Conservation (phyloP, 1,284 basidiomycete genomes). For the Hortiboletus rubellus region DNA sequence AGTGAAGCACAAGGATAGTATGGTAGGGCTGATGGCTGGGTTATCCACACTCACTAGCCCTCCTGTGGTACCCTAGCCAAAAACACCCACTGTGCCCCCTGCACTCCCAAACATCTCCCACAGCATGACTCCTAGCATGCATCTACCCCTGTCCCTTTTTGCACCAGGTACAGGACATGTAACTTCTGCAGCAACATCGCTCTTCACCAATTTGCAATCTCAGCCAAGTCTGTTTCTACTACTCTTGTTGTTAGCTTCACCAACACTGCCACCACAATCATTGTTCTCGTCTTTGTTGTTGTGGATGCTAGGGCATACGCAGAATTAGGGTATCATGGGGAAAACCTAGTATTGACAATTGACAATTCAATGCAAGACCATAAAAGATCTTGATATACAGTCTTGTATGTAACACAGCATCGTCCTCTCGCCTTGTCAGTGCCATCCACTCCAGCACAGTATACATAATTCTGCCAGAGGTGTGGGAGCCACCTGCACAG, state of each 20-base stretch:
- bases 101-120: conserved; percentile 16
- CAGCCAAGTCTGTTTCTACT: conserved; percentile 35
- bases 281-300: conserved; percentile 29
- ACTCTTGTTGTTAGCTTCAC: conserved; percentile 18
- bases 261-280: conserved; percentile 12
- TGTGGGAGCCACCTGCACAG: conserved; percentile 32
- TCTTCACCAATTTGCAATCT: conserved; percentile 24
- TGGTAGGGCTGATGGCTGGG: conserved; percentile 11
- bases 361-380: no score
- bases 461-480: conserved; percentile 36
- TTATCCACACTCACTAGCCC: conserved; percentile 16
- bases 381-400: no score
- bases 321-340: neutral
- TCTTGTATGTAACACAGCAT: no score
- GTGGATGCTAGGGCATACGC: conserved; percentile 25
- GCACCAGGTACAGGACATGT: conserved; percentile 17
- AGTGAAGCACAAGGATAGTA: conserved; percentile 29
- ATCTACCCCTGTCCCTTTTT: conserved; percentile 33
- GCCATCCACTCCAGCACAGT: conserved; percentile 1
- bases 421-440: no score
- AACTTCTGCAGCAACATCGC: conserved; percentile 11
- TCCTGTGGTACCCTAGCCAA: conserved; percentile 19
- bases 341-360: no score
- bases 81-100: conserved; percentile 23
- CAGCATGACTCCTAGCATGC: conserved; percentile 37